These are phyloP conservation scores for Capsicum baccatum DNA, from an alignment of 257 asterid genomes.

Conservation along the genomic window DNA sequence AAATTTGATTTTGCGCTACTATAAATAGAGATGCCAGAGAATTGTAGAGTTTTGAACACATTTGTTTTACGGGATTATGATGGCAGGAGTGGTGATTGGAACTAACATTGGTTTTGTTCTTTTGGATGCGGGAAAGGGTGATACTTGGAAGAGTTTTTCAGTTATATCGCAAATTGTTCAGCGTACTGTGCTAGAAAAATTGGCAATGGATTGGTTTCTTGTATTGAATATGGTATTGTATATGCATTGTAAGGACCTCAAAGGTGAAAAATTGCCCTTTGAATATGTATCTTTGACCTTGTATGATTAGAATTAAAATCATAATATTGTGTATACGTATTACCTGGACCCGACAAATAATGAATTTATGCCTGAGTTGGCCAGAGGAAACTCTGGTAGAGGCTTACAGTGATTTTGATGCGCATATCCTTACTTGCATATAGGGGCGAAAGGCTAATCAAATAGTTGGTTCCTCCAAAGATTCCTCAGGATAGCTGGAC, in stretches of 20 bases:
- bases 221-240: background rate
- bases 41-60: background rate
- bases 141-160: slow-evolving; percentile 19
- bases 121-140: slow-evolving; percentile 43
- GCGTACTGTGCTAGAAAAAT: background rate
- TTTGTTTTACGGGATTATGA: slow-evolving; percentile 43
- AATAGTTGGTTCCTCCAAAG: background rate
- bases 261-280: background rate
- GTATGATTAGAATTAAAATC: background rate
- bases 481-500: background rate
- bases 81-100: slow-evolving; percentile 46
- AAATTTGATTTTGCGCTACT: too few species aligned
- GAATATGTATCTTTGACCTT: background rate
- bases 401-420: too few species aligned
- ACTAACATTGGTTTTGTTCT: background rate
- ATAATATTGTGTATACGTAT: background rate
- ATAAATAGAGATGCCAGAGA: too few species aligned
- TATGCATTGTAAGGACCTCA: background rate
- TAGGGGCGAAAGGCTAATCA: background rate
- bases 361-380: slow-evolving; percentile 66
- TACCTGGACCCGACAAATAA: background rate
- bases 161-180: too few species aligned
- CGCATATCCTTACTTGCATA: background rate
- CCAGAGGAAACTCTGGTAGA: slow-evolving; percentile 23
- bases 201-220: background rate